These are phyloP conservation scores for Huntiella abstrusa DNA, from an alignment of 2,329 filamentous ascomycete genomes.

Conservation along the genomic window DNA sequence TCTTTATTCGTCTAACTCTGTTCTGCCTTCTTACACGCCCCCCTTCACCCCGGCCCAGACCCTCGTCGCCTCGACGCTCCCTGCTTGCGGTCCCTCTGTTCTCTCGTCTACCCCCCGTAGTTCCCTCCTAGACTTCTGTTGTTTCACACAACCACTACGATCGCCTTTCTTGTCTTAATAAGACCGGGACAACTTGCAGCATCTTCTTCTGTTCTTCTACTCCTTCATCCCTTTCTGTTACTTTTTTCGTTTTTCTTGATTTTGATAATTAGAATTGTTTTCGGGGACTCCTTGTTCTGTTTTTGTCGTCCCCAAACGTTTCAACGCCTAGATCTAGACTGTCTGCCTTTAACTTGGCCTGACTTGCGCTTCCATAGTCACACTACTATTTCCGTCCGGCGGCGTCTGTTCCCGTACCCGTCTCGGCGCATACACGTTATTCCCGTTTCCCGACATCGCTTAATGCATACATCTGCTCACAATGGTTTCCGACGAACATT, in stretches of 20 bases:
- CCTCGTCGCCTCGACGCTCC: too few species aligned
- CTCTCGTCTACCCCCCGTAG: background rate
- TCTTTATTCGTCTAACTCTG: too few species aligned
- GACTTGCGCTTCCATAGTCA: background rate
- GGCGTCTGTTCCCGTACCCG: slow-evolving; percentile 11
- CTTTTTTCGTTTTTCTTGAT: background rate
- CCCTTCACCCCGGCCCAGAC: too few species aligned
- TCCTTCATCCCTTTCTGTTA: background rate
- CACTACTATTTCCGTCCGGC: background rate
- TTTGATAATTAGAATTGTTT: background rate
- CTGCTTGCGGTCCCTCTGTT: background rate
- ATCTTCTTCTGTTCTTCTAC: background rate
- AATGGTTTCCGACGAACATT: slow-evolving; percentile 87
- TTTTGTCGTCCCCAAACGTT: background rate
- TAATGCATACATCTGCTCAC: slow-evolving; percentile 14
- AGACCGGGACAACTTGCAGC: too few species aligned
- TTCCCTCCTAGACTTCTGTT: background rate
- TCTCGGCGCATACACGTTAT: background rate
- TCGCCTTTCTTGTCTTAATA: background rate
- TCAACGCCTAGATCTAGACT: too few species aligned
- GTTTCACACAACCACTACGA: background rate
- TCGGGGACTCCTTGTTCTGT: background rate
- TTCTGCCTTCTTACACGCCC: background rate
- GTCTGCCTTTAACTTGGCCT: too few species aligned
- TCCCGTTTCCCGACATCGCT: slow-evolving; percentile 9